A percentile compares a stretch with the other conserved stretches of the same genome.
Evolutionary conservation across 1,284 basidiomycete genomes (phyloP).

Genomic region (Boletellus sp.): DNA sequence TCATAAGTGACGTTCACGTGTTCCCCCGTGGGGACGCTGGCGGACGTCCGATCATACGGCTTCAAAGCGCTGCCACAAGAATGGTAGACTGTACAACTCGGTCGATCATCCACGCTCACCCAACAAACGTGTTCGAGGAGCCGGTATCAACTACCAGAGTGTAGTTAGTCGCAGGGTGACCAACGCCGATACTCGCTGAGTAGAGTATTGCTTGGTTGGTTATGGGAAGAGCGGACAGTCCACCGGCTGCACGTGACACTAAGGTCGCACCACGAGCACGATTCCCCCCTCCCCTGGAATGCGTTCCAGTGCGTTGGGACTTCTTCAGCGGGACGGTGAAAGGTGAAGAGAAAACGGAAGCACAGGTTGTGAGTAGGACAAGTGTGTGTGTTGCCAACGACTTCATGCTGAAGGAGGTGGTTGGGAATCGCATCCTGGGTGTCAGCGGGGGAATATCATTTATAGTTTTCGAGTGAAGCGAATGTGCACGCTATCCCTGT

Average conservation of each 20-base stretch:
- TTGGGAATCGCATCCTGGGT: no score
- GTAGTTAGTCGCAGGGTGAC: conserved; percentile 22
- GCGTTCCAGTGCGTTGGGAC: conserved; percentile 2
- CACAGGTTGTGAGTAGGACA: conserved; percentile 12
- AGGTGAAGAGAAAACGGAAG: conserved; percentile 8
- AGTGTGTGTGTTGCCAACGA: conserved; percentile 9
- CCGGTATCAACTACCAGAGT: conserved; percentile 31
- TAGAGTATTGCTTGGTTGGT: conserved; percentile 23
- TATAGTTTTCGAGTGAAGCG: no score
- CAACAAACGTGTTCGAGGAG: conserved; percentile 34
- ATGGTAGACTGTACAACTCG: background rate
- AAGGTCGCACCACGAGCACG: conserved; percentile 19
- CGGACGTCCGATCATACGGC: conserved; percentile 21
- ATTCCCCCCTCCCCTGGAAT: conserved; percentile 7
- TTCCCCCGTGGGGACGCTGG: conserved; percentile 24
- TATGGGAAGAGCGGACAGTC: conserved; percentile 12
- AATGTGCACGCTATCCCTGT: no score
- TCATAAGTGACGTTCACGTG: conserved; percentile 25
- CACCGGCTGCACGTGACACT: background rate
- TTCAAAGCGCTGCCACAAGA: conserved; percentile 12
- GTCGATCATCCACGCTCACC: conserved; percentile 17
- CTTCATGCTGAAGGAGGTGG: conserved; percentile 10
- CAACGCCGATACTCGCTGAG: conserved; percentile 22
- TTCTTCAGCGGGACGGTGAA: conserved; percentile 12
- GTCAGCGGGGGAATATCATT: no score